A percentile compares a stretch with the other conserved stretches of the same genome.
Conservation (phyloP, 345 rosid genomes). For the Salix purpurea region DNA sequence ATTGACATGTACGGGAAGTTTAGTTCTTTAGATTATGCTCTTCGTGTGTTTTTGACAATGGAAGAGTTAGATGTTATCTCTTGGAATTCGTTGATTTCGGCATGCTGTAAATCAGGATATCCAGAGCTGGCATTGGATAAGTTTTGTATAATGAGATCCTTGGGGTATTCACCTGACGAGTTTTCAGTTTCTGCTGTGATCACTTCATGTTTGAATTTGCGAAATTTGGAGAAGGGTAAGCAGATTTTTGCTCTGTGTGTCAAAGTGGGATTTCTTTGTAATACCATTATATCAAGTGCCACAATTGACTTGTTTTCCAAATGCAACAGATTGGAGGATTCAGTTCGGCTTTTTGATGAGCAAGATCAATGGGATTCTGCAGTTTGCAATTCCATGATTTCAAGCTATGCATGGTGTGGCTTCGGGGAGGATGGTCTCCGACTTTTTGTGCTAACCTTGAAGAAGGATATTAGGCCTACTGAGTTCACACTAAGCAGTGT, state of each 20-base stretch:
- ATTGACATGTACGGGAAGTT: constrained; percentile 67
- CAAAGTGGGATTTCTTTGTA: constrained; percentile 63
- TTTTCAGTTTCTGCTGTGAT: constrained; percentile 47
- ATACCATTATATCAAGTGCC: constrained; percentile 65
- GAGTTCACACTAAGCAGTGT: constrained; percentile 55
- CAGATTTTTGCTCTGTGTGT: constrained; percentile 52
- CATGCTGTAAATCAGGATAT: constrained; percentile 41
- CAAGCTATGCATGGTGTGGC: constrained; percentile 53
- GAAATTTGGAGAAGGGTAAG: constrained; percentile 60
- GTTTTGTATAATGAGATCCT: constrained; percentile 45
- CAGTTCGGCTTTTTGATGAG: constrained; percentile 52
- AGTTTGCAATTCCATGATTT: constrained; percentile 53
- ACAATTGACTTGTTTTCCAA: constrained; percentile 68
- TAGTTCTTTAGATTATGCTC: constrained; percentile 43
- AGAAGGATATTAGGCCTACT: constrained; percentile 45
- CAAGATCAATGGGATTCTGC: constrained; percentile 47
- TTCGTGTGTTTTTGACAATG: constrained; percentile 49
- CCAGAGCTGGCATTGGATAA: constrained; percentile 41
- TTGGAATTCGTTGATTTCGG: constrained; percentile 66
- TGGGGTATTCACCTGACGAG: constrained; percentile 46
- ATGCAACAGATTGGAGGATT: constrained; percentile 72
- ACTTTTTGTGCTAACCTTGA: constrained; percentile 36
- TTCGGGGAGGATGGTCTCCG: constrained; percentile 45
- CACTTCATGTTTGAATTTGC: constrained; percentile 43
- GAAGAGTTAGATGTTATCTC: constrained; percentile 51